phyloP scores from a whole-genome alignment of 768 basidiomycete species.

The Guyanaporus albipodus region DNA sequence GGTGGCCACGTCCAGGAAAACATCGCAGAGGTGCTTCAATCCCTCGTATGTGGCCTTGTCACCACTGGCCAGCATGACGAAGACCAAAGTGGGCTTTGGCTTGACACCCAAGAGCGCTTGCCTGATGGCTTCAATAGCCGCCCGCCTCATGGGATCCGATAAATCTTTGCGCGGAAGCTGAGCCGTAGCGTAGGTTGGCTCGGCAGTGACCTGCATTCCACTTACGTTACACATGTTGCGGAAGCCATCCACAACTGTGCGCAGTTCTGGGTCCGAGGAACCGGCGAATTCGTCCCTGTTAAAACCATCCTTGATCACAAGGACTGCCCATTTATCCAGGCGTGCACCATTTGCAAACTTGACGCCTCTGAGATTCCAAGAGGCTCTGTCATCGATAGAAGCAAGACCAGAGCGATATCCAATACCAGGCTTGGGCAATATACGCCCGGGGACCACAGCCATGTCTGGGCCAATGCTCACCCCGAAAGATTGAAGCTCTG shows the following conservation, averaged over 20 bases:
- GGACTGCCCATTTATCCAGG: constrained; percentile 62
- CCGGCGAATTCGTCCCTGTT: constrained; percentile 56
- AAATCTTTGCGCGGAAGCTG: constrained; percentile 48
- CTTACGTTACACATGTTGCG: constrained; percentile 55
- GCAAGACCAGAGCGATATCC: constrained; percentile 34
- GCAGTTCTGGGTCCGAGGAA: constrained; percentile 51
- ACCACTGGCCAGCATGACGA: constrained; percentile 45
- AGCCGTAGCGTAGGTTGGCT: constrained; percentile 33
- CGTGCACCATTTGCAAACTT: constrained; percentile 56
- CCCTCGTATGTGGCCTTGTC: constrained; percentile 50
- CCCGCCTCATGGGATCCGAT: constrained; percentile 50
- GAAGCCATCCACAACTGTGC: constrained; percentile 47
- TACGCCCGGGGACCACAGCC: constrained; percentile 54
- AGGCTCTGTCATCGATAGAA: constrained; percentile 42
- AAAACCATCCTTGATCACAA: constrained; percentile 61
- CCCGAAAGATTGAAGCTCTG: constrained; percentile 41
- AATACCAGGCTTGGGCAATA: constrained; percentile 42
- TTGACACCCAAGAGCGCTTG: constrained; percentile 34
- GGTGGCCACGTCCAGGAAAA: constrained; percentile 48
- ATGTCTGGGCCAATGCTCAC: constrained; percentile 45
- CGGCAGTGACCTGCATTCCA: constrained; percentile 52
- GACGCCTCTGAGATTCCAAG: constrained; percentile 52
- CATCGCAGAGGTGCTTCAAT: constrained; percentile 50
- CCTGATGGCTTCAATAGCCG: constrained; percentile 47
- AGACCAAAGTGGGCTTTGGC: constrained; percentile 40